phyloP scores from a whole-genome alignment of 2,329 filamentous ascomycete species.

The Daldinia eschscholtzii region DNA sequence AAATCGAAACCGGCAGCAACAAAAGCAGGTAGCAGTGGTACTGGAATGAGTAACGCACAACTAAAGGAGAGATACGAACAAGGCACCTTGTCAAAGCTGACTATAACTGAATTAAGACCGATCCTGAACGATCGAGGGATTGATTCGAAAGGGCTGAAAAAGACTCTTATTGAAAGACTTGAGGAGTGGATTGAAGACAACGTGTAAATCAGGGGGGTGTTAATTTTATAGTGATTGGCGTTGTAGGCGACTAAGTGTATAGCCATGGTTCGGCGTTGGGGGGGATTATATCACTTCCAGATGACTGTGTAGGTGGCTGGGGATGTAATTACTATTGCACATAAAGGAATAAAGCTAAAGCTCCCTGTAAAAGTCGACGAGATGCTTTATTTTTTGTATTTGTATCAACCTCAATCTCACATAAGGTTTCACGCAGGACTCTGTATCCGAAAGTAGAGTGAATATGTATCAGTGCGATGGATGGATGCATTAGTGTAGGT shows the following conservation, averaged over 20 bases:
- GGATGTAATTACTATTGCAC: neutral
- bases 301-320: neutral
- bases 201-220: conserved; percentile 24
- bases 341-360: neutral
- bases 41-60: conserved; percentile 59
- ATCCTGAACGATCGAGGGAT: conserved; percentile 62
- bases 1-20: conserved; percentile 56
- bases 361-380: neutral
- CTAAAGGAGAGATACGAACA: conserved; percentile 61
- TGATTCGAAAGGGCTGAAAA: conserved; percentile 65
- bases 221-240: neutral
- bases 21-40: conserved; percentile 51
- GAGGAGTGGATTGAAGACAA: conserved; percentile 69
- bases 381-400: neutral
- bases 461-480: neutral
- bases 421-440: neutral
- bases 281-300: neutral
- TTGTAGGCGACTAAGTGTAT: neutral
- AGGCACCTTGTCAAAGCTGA: conserved; percentile 65
- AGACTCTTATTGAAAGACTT: conserved; percentile 66
- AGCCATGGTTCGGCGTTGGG: conserved; percentile 3
- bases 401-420: too few relatives aligned
- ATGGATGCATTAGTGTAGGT: too few relatives aligned
- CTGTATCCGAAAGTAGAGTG: neutral
- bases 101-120: conserved; percentile 66